Base-by-base conservation (phyloP, 176 grass and related monocot genomes). In the Rhipidocladum racemiflorum region DNA sequence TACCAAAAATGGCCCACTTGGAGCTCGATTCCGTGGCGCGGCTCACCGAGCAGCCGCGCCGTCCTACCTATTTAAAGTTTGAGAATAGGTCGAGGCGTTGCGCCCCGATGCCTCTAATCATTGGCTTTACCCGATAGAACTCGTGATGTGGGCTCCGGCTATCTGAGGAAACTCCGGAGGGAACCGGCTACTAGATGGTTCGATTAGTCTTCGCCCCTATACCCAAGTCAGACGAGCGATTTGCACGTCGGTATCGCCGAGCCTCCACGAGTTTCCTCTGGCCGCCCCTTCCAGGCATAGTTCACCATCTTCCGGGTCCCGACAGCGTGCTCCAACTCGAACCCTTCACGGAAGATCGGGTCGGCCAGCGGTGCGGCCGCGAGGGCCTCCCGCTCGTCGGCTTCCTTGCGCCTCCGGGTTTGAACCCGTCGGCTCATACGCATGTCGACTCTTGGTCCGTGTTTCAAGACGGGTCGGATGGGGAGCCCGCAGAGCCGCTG, bases 221-320 rank as follows among this genome's bases (percentile, higher is more conserved):
- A n/a, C n/a, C n/a, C n/a, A n/a, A n/a, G n/a, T n/a, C n/a, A n/a
- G n/a, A n/a, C n/a, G n/a, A n/a, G n/a, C n/a, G n/a, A n/a, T n/a
- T n/a, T n/a, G n/a, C n/a, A 86, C 70, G 77, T 82, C 63, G 72
- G 53, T 82, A 49, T 76, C 80, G 57, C 76, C 80, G 84, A 81
- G 91, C 87, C 91, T 89, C 87, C 87, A 92, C 91, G 80, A 87
- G 87, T 92, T 92, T 92, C 91, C 87, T 93, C 81, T 89, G 72
- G 80, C 91, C 87, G 34, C 79, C 83, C 81, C 74, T 74, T 79
- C 89, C 74, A 92, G 74, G 84, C 80, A 89, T 88, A 85, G 88
- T 84, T 91, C 88, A 91, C 88, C 84, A 91, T 84, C 88, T 91
- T 87, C 84, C 84, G 57, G 74, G 88, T 90, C 84, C 74, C 79